Base-by-base conservation (phyloP, 495 filamentous ascomycete genomes). In the Daldinia grandis region DNA sequence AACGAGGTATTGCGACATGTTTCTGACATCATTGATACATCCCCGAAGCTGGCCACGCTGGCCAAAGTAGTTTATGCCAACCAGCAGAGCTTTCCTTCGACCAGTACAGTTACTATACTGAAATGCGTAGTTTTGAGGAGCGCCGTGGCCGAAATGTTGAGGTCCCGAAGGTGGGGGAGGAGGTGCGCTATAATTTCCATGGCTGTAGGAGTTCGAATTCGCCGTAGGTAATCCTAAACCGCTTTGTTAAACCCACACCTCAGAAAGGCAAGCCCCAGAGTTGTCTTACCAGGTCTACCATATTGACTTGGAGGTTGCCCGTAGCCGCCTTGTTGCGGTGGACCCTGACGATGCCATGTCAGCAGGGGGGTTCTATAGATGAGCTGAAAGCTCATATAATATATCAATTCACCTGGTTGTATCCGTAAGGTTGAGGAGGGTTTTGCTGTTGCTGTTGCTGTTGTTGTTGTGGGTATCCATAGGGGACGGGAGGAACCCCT, bases 21-120 rank as follows among this genome's bases (percentile, higher is more conserved):
- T 98, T 82, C 94, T 92, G 42, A 97, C 96, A 78, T 99, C 95
- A 78, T 98, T 98, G 83, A 98, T 98, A 78, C 95, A 99, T 57
- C 95, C 95, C 54, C 94, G 81, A 47, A 99, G 83, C 83, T 98
- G 93, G 60, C 94, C 95, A 59, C 91, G 88, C 78, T 98, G 95
- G 49, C 90, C 88, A 72, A 98, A 98, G 80, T 99, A 99, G 81
- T 99, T 99, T 84, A 98, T 97, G 40, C 95, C 95, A 66, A 99
- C 97, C 66, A 99, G 80, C 33, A 99, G 83, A 24, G 95, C 95
- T 86, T 97, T 99, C 75, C 93, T 84, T 73, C 90, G 88, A 21
- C 95, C 95, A 3, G 92, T 95, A 76, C 95, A 99, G 60, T 91
- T 89, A 58, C 94, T 97, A 79, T 97, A 98, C 77, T 93, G 91